phyloP scores from a whole-genome alignment of 345 rosid genomes.

The Viola odorata region DNA sequence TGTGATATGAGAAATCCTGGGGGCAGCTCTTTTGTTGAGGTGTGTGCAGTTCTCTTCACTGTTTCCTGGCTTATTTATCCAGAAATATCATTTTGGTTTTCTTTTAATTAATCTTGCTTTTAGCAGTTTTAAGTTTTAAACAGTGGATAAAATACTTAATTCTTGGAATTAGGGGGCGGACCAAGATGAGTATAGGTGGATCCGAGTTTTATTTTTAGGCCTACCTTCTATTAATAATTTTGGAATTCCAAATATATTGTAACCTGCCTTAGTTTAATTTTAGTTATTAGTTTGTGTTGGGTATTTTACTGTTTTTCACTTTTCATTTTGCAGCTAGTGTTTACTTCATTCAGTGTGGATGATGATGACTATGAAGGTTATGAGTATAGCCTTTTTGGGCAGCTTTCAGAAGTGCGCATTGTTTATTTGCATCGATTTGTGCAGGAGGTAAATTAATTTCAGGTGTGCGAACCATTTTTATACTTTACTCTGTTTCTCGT shows the following conservation, averaged over 20 bases:
- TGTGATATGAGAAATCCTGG: slow-evolving; percentile 99
- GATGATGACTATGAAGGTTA: slow-evolving; percentile 91
- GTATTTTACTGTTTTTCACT: slow-evolving; percentile 3
- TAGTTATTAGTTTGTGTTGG: neutral
- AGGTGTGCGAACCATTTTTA: neutral
- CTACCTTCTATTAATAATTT: too few relatives aligned
- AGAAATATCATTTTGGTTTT: neutral
- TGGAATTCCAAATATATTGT: too few relatives aligned
- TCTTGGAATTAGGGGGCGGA: neutral
- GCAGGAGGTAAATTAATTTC: slow-evolving; percentile 66
- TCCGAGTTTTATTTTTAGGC: neutral
- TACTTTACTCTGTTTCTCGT: slow-evolving; percentile 26
- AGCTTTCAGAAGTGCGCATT: slow-evolving; percentile 95
- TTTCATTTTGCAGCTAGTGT: slow-evolving; percentile 57
- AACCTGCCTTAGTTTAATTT: too few relatives aligned
- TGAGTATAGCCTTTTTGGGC: slow-evolving; percentile 79
- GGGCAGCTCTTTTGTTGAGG: slow-evolving; percentile 97
- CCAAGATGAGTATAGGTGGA: neutral
- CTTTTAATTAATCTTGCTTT: neutral
- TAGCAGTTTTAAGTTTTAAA: neutral
- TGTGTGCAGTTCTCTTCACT: slow-evolving; percentile 12
- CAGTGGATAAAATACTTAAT: neutral
- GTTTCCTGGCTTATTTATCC: slow-evolving; percentile 1
- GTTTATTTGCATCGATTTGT: slow-evolving; percentile 93
- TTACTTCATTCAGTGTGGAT: slow-evolving; percentile 71